Base-by-base conservation (phyloP, 805 yeast genomes). In the Yarrowia phangngaensis region DNA sequence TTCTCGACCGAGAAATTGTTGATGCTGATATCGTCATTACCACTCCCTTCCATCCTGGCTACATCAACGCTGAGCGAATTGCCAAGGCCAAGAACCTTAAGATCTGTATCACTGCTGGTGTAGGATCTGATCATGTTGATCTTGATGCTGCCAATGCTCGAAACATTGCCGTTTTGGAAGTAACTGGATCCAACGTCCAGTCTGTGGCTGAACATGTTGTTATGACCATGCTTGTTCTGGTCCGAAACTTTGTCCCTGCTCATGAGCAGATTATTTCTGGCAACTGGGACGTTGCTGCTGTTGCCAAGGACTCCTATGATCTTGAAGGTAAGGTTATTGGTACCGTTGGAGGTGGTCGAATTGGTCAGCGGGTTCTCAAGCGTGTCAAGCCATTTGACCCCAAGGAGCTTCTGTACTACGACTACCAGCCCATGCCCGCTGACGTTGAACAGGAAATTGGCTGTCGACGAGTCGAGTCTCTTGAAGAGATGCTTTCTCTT, bases 131-230 rank as follows among this genome's bases (percentile, higher is more conserved):
- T 62, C 89, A 83, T 64, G 71, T 82, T 54, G 89, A 40, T 19
- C 71, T 82, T 58, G 74, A 73, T 56, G 82, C 82, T 56, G 78
- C 84, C 53, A 75, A 78, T 56, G 78, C 74, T 53, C 67, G 69
- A 52, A 72, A 75, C 51, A 75, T 83, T 58, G 71, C 82, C n/a
- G 89, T 82, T 19, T 79, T 40, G n/a, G 92, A 84, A 67, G 92
- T 84, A 48, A 84, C 94, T 22, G 90, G 92, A 6, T 81, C 88
- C 47, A 84, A 84, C 62, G 88, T 83, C 40, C 75, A 73, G 16
- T 80, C 88, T 12, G 92, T 84, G 36, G 89, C 92, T 12, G 92
- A 83, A 65, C 90, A 83, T 60, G 89, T 76, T 34, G 63, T 83
- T 38, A 78, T 83, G 82, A 78, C 85, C 40, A 83, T 84, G 58